phyloP scores from a whole-genome alignment of 1,284 basidiomycete species.

The Pterulicium gracile region DNA sequence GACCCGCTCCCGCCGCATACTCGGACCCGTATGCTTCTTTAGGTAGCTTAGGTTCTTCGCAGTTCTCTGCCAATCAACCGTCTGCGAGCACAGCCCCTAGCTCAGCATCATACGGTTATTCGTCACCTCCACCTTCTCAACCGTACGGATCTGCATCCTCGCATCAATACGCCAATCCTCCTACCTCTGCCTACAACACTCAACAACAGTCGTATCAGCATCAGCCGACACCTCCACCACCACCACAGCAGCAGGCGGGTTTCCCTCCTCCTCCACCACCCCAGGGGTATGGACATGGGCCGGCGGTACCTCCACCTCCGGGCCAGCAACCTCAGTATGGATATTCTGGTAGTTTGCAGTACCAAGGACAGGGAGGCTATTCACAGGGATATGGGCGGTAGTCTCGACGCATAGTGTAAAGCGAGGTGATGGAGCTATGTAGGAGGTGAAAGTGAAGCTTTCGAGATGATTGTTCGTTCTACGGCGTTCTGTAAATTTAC shows the following conservation, averaged over 20 bases:
- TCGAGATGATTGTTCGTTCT: too few relatives aligned
- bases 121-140: too few relatives aligned
- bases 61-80: neutral
- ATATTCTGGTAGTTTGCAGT: neutral
- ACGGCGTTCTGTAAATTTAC: too few relatives aligned
- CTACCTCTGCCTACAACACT: too few relatives aligned
- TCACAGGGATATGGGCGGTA: constrained; percentile 7
- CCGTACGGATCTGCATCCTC: too few relatives aligned
- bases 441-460: too few relatives aligned
- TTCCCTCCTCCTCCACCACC: constrained; percentile 10
- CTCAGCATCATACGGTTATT: too few relatives aligned
- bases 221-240: constrained; percentile 7
- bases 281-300: constrained; percentile 5
- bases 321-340: constrained; percentile 4
- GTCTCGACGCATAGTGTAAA: too few relatives aligned
- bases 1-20: constrained; percentile 8
- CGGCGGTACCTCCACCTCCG: constrained; percentile 7
- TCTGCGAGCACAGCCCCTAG: too few relatives aligned
- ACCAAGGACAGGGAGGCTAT: constrained; percentile 11
- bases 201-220: too few relatives aligned
- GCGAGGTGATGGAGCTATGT: too few relatives aligned
- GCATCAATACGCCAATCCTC: too few relatives aligned
- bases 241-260: neutral
- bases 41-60: neutral
- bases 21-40: constrained; percentile 1